phyloP scores from a whole-genome alignment of 2,329 filamentous ascomycete genomes.

The Penicillium sp. region DNA sequence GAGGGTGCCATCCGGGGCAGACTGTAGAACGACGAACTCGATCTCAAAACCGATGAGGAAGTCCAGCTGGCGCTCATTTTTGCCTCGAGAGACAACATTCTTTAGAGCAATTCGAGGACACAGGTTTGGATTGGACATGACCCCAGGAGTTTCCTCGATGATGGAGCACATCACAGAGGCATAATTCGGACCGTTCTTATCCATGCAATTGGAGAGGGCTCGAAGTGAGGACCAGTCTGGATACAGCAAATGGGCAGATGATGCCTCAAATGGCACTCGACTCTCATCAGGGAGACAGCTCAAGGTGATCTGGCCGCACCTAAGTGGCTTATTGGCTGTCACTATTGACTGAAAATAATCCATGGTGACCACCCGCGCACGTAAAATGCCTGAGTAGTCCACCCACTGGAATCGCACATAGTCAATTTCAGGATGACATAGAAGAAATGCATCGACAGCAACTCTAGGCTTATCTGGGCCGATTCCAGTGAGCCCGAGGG shows the following conservation, averaged over 20 bases:
- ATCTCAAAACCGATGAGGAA: conserved; percentile 16
- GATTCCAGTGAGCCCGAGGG: neutral
- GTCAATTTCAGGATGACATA: neutral
- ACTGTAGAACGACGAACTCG: conserved; percentile 10
- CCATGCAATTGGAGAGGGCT: neutral
- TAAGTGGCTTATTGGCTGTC: neutral
- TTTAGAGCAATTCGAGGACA: neutral
- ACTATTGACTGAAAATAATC: neutral
- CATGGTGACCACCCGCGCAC: neutral
- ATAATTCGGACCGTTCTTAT: neutral
- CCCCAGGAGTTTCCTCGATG: neutral
- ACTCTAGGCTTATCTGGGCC: neutral
- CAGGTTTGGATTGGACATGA: neutral
- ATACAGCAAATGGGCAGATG: neutral
- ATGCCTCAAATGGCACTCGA: neutral
- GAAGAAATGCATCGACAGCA: neutral
- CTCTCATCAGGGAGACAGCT: neutral
- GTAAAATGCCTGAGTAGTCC: conserved; percentile 5
- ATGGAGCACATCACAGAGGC: conserved; percentile 1
- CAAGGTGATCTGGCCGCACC: neutral
- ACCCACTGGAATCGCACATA: conserved; percentile 10
- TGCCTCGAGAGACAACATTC: neutral
- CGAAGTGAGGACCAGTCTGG: neutral
- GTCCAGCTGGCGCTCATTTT: neutral
- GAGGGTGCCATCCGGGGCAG: neutral